phyloP scores from a whole-genome alignment of 768 basidiomycete genomes.

The Mycena polygramma region DNA sequence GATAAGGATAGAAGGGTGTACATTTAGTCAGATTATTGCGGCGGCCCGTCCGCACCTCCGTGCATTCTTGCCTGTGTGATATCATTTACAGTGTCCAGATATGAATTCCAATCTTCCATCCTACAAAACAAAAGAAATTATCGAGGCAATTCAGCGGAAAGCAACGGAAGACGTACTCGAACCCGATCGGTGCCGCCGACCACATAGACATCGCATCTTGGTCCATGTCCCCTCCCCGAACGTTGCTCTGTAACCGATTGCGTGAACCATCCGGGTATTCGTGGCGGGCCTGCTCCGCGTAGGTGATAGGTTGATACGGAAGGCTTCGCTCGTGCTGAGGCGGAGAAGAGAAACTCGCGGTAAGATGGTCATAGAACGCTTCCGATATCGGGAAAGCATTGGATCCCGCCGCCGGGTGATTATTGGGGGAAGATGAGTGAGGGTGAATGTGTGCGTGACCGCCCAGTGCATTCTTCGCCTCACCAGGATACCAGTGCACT shows the following conservation, averaged over 20 bases:
- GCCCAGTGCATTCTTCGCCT: neutral
- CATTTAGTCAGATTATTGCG: neutral
- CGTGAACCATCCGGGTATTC: constrained; percentile 11
- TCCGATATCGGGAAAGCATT: constrained; percentile 34
- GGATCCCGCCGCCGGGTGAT: no score
- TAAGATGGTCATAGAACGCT: constrained; percentile 36
- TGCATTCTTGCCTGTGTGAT: constrained; percentile 44
- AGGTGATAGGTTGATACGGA: neutral
- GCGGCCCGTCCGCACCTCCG: neutral
- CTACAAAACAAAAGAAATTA: constrained; percentile 42
- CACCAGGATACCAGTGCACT: constrained; percentile 17
- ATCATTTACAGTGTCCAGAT: constrained; percentile 56
- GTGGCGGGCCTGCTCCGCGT: neutral
- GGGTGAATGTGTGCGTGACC: neutral
- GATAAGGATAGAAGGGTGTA: neutral
- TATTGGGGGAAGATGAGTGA: constrained; percentile 4
- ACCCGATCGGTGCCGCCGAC: constrained; percentile 70
- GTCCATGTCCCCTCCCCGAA: constrained; percentile 27
- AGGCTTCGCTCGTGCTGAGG: neutral
- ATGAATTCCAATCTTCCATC: constrained; percentile 58
- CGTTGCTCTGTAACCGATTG: constrained; percentile 9
- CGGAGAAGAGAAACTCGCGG: constrained; percentile 29
- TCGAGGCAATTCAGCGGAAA: neutral
- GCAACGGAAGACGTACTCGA: constrained; percentile 61
- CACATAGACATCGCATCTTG: constrained; percentile 70